A percentile compares a stretch with the other conserved stretches of the same genome.
phyloP scores from a whole-genome alignment of 805 yeast species.

The Blastobotrys parvus region DNA sequence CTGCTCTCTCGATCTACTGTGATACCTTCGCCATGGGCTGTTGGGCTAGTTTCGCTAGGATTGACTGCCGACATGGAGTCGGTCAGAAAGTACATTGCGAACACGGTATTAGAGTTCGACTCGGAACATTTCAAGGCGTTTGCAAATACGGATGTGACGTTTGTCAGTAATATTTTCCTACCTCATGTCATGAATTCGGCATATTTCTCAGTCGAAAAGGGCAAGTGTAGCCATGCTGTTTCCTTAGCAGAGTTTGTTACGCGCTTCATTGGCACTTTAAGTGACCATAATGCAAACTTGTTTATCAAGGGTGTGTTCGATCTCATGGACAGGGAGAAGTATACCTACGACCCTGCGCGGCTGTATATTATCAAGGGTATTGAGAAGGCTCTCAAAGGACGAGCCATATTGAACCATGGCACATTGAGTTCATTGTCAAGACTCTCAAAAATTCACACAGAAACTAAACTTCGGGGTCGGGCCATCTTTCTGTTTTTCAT shows the following conservation, averaged over 20 bases:
- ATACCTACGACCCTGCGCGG: slow-evolving; percentile 63
- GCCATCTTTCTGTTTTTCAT: slow-evolving; percentile 7
- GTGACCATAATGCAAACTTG: slow-evolving; percentile 21
- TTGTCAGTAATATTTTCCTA: slow-evolving; percentile 39
- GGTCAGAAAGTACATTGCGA: slow-evolving; percentile 55
- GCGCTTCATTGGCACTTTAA: slow-evolving; percentile 29
- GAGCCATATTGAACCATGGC: not conserved
- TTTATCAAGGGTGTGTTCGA: slow-evolving; percentile 32
- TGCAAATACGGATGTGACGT: slow-evolving; percentile 33
- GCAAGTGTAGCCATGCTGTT: too few relatives aligned
- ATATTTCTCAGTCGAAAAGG: slow-evolving; percentile 42
- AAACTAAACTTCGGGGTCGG: slow-evolving; percentile 14
- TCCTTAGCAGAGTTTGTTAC: slow-evolving; percentile 39
- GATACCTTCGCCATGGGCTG: slow-evolving; percentile 64
- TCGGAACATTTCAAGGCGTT: slow-evolving; percentile 38
- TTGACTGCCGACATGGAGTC: slow-evolving; percentile 69
- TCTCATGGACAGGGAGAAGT: slow-evolving; percentile 40
- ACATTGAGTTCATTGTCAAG: slow-evolving; percentile 20
- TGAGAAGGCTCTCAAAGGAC: not conserved
- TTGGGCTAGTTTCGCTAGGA: slow-evolving; percentile 67
- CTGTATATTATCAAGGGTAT: slow-evolving; percentile 50
- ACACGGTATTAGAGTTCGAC: slow-evolving; percentile 47
- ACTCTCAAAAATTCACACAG: slow-evolving; percentile 28
- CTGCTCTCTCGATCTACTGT: slow-evolving; percentile 42
- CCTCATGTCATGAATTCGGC: slow-evolving; percentile 58